These are phyloP conservation scores for Pachysandra terminalis DNA, from an alignment of 164 flowering plant species.

Conservation along the genomic window DNA sequence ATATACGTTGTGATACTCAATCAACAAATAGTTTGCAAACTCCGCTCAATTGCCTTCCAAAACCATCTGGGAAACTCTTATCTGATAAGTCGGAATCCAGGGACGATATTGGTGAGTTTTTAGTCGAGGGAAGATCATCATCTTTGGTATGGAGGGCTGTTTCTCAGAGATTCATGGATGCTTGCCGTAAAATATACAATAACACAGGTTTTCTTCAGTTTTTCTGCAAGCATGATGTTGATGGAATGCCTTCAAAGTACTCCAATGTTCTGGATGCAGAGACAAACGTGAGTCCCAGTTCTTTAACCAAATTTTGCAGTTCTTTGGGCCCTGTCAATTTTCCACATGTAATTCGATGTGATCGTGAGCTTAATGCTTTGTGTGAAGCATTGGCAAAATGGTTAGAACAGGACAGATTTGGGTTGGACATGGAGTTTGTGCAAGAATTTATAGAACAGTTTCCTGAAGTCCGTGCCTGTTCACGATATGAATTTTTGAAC, in stretches of 20 bases:
- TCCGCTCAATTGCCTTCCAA: conserved; percentile 19
- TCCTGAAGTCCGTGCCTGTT: conserved; percentile 57
- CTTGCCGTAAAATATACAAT: conserved; percentile 42
- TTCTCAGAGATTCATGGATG: conserved; percentile 49
- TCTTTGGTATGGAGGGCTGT: conserved; percentile 67
- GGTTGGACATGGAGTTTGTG: conserved; percentile 78
- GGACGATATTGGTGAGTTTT: conserved; percentile 71
- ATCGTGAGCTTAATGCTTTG: conserved; percentile 31
- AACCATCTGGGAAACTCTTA: conserved; percentile 17
- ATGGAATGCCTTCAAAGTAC: conserved; percentile 9
- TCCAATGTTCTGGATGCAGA: conserved; percentile 20
- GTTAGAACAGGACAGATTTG: conserved; percentile 80
- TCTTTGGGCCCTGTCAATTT: conserved; percentile 25
- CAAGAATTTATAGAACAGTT: conserved; percentile 81
- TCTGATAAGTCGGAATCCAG: conserved; percentile 13
- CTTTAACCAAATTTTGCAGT: conserved; percentile 48
- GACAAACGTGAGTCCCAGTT: conserved; percentile 13
- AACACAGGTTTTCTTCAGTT: conserved; percentile 43
- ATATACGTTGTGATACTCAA: conserved; percentile 19
- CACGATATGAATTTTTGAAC: conserved; percentile 41
- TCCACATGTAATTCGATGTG: conserved; percentile 30
- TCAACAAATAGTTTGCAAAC: conserved; percentile 14
- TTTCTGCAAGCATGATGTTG: conserved; percentile 56
- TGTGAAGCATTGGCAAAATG: conserved; percentile 38
- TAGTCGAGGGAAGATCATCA: conserved; percentile 58